Conservation (phyloP, 208 protist species). For the Trypanosoma lewisi region DNA sequence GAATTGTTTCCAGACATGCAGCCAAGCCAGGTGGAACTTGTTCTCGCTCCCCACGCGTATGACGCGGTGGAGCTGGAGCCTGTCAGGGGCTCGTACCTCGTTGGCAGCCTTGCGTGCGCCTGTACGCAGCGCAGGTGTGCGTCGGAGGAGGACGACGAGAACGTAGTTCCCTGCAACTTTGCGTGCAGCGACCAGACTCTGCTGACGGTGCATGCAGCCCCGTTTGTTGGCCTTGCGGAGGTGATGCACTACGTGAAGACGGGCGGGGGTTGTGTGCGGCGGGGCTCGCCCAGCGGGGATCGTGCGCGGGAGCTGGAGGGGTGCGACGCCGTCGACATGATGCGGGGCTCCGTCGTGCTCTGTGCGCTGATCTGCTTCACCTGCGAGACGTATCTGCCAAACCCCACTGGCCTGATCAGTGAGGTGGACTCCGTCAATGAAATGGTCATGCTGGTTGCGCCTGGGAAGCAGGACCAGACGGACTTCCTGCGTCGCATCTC, state of each 20-base stretch:
- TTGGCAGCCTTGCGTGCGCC: slow-evolving; percentile 58
- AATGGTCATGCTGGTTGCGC: slow-evolving; percentile 84
- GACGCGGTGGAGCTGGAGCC: slow-evolving; percentile 69
- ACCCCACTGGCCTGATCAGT: slow-evolving; percentile 65
- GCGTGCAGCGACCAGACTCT: slow-evolving; percentile 46
- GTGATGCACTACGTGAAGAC: slow-evolving; percentile 40
- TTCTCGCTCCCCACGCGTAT: slow-evolving; percentile 48
- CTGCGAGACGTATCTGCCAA: slow-evolving; percentile 64
- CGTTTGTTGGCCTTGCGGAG: slow-evolving; percentile 57
- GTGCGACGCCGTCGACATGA: slow-evolving; percentile 4
- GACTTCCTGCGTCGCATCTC: slow-evolving; percentile 81
- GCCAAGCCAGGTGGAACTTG: slow-evolving; percentile 39
- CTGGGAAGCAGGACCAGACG: slow-evolving; percentile 74
- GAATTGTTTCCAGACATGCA: slow-evolving; percentile 38
- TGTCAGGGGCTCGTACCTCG: slow-evolving; percentile 37
- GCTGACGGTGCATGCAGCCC: slow-evolving; percentile 60
- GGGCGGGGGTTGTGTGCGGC: slow-evolving; percentile 8
- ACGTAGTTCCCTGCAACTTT: slow-evolving; percentile 59
- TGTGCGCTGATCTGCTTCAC: slow-evolving; percentile 60
- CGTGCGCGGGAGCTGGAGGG: not conserved
- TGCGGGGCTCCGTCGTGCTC: slow-evolving; percentile 25
- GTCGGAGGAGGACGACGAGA: slow-evolving; percentile 35
- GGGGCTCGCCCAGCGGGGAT: not conserved
- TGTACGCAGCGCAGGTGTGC: slow-evolving; percentile 14
- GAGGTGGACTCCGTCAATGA: slow-evolving; percentile 87